Conservation (phyloP, 176 grass and related monocot genomes). For the Pontederia crassipes region DNA sequence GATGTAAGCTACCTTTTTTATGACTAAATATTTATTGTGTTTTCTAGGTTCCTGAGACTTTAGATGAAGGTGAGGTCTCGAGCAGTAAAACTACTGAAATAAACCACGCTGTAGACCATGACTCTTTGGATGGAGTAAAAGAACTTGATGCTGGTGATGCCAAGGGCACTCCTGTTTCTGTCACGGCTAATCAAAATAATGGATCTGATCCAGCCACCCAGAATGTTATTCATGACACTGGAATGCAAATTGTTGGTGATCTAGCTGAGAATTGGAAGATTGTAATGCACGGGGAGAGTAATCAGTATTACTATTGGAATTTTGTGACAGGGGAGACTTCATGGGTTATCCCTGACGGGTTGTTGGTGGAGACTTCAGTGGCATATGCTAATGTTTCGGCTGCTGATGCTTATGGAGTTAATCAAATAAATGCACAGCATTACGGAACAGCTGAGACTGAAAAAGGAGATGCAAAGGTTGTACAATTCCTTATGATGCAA, state of each 20-base stretch:
- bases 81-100: conserved; percentile 11
- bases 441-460: conserved; percentile 34
- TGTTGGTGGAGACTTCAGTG: conserved; percentile 17
- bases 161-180: conserved; percentile 29
- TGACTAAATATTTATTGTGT: neutral
- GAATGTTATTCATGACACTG: conserved; percentile 30
- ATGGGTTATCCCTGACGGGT: conserved; percentile 69
- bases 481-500: neutral
- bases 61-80: neutral
- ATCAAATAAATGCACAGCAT: conserved; percentile 7
- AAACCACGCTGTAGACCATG: conserved; percentile 18
- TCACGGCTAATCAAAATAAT: conserved; percentile 19
- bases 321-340: conserved; percentile 91
- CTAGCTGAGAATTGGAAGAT: conserved; percentile 69
- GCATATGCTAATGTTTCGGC: conserved; percentile 34
- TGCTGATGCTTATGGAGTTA: conserved; percentile 21
- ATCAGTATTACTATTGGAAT: conserved; percentile 96
- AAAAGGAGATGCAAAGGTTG: conserved; percentile 24
- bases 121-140: conserved; percentile 21
- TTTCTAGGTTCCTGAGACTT: neutral
- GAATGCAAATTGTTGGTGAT: conserved; percentile 78
- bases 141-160: conserved; percentile 19
- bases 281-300: conserved; percentile 79
- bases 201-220: conserved; percentile 13
- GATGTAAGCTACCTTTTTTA: neutral